Conservation (phyloP, 371 early-diverging fungal species). For the Mucor plumbeus region DNA sequence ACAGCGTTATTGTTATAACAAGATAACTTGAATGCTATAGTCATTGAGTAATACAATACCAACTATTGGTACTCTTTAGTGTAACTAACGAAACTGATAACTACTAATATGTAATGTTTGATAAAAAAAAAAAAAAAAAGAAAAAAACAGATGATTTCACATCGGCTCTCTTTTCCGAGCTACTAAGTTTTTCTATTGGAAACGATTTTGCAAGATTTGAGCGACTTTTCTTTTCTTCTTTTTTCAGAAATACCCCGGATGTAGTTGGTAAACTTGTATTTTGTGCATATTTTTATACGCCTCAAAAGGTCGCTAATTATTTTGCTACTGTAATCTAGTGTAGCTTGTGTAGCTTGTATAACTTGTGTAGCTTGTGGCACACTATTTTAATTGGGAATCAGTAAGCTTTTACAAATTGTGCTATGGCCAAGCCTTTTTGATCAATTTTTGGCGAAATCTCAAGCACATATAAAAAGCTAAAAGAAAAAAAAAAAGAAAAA, state of each 20-base stretch:
- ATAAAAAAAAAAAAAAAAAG: neutral
- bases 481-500: neutral
- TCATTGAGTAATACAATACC: neutral
- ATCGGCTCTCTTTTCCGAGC: neutral
- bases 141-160: neutral
- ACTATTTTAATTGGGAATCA: neutral
- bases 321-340: neutral
- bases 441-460: neutral
- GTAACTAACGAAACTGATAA: neutral
- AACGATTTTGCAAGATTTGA: neutral
- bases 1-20: too few relatives aligned
- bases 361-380: neutral
- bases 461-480: neutral
- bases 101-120: neutral
- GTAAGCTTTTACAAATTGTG: neutral
- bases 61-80: neutral
- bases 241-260: neutral
- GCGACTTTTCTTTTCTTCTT: neutral
- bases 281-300: too few relatives aligned
- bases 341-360: too few relatives aligned
- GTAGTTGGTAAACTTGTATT: too few relatives aligned
- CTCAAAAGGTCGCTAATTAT: neutral
- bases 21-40: neutral
- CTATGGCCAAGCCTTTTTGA: slow-evolving; percentile 5
- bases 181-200: neutral